Conservation (phyloP, 2,329 filamentous ascomycete species). For the Microcyclosporella mali region DNA sequence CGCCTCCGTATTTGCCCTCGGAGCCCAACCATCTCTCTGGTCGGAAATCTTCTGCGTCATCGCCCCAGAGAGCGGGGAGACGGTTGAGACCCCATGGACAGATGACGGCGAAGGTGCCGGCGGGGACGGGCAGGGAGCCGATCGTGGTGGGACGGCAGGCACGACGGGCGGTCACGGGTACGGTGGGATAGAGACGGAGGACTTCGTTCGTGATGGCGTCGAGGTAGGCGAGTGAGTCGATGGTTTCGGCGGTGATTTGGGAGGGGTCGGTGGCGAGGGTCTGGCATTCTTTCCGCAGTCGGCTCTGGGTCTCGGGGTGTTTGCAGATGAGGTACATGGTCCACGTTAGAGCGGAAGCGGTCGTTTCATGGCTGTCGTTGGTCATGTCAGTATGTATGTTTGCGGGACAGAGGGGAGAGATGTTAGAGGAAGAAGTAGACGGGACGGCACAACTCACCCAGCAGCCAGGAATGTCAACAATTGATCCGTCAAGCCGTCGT, state of each 20-base stretch:
- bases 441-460: conserved; percentile 25
- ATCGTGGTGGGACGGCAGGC: conserved; percentile 16
- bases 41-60: conserved; percentile 35
- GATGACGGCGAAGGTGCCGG: conserved; percentile 56
- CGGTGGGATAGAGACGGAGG: conserved; percentile 18
- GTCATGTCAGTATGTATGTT: conserved; percentile 27
- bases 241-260: conserved; percentile 45
- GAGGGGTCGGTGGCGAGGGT: conserved; percentile 38
- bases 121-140: conserved; percentile 5
- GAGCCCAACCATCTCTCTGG: conserved; percentile 31
- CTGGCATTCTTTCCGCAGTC: conserved; percentile 41
- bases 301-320: conserved; percentile 40
- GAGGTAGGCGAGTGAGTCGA: conserved; percentile 68
- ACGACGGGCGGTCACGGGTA: conserved; percentile 13
- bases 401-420: too few species aligned
- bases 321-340: conserved; percentile 61
- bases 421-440: too few species aligned
- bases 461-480: conserved; percentile 51
- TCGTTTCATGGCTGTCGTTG: conserved; percentile 66
- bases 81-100: conserved; percentile 38
- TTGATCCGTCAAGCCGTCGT: conserved; percentile 47
- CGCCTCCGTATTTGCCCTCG: not conserved
- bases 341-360: conserved; percentile 67
- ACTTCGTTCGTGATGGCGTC: conserved; percentile 66
- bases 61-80: conserved; percentile 33